Base-by-base conservation (phyloP, 306 rosid genomes). In the Lathyrus tuberosus region DNA sequence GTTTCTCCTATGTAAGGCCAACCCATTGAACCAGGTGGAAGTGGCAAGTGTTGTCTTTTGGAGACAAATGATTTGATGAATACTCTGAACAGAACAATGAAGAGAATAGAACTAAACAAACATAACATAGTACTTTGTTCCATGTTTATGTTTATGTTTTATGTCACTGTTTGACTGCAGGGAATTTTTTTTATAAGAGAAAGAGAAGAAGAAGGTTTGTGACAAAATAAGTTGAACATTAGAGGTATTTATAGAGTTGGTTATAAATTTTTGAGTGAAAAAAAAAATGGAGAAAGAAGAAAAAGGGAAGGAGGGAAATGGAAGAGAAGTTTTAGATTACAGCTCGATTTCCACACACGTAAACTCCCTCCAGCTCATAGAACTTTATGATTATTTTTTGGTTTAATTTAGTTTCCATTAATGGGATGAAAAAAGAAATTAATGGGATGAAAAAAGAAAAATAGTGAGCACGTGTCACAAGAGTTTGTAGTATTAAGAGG, bases 1-100 rank as follows among this genome's bases (percentile, higher is more conserved):
- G 96, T 92, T 76, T 89, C 97, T 26, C 97, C 97, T 35, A 92
- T 57, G 70, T 92, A 92, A 41, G 97, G 96, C 84, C 81, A 92
- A 4, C 97, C 96, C 83, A 92, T 73, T 46, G 96, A 70, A 11
- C 97, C 97, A 0, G 97, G 97, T 1, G 97, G 97, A 33, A 92
- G 94, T 7, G 91, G 90, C 17, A 87, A 67, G 49, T 77, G 35
- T 4, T 24, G 60, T 61, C 56, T 43, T 66, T 58, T 63, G 5
- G 84, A 61, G 54, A 62, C 16, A 65, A 76, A 83, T 67, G 70
- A 53, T 28, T 78, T 82, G 75, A 73, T 31, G 72, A 85, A 15
- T 40, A 3, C 35, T 60, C 8, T 67, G 52, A 80, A 18, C 11
- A 83, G 59, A 49, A 79, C 53, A 70, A 88, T 40, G 64, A 70